Base-by-base conservation (phyloP, 1,284 basidiomycete species). In the Takashimella tepidaria region DNA sequence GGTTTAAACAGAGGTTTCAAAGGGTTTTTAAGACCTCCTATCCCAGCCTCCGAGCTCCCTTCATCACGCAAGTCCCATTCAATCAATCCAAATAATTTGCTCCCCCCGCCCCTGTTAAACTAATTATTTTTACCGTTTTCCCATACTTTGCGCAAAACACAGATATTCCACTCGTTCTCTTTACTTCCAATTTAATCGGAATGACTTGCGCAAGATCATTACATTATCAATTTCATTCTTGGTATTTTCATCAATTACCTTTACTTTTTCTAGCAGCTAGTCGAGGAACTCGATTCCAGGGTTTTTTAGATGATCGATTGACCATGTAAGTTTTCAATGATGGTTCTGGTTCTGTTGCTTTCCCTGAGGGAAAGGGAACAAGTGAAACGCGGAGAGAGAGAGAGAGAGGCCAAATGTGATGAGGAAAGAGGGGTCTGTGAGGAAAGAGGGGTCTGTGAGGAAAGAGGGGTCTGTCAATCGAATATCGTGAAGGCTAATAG, bases 201-300 rank as follows among this genome's bases (percentile, higher is more conserved):
- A 87, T 98, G 27, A 63, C 89, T 3, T 97, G 89, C 71, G 89
- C 96, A 13, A 84, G 96, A n/a, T 96, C 92, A 13, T 77, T 99
- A 51, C 95, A 99, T 73, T 98, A 98, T 73, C 95, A 99, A 66
- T 99, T 99, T 76, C 97, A 97, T 73, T 86, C 88, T 4, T 98
- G 95, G 96, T 98, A 98, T 73, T 91, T 88, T 11, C 87, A 92
- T 59, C 90, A 95, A 63, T 73, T 96, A n/a, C 91, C 92, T 0
- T 84, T 95, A 64, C 76, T 98, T 23, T 77, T 83, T 19, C 31
- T 37, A 8, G 31, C 31, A 8, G 31, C 31, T 8, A 37, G 31
- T 37, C 31, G 31, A 37, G 31, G 31, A 37, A 16, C 31, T 8
- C 31, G 31, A 16, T 48, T 45, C 46, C 22, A 37, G 37, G 42